Conservation (phyloP, 169 alveolate genomes). For the Plasmodium billcollinsi region DNA sequence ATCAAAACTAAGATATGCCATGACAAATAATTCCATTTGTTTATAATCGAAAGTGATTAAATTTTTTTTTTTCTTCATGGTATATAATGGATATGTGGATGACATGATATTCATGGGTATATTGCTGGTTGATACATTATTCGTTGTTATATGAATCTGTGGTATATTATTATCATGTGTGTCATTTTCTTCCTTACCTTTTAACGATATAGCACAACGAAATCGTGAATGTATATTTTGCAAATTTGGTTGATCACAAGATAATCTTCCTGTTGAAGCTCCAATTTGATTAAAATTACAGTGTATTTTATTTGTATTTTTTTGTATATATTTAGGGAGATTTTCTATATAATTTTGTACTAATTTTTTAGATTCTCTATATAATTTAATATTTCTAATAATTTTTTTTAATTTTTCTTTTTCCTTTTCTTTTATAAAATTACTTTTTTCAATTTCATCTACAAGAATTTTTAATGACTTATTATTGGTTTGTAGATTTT, state of each 20-base stretch:
- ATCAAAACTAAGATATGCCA: slow-evolving; percentile 82
- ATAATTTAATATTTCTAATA: slow-evolving; percentile 63
- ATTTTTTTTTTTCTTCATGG: slow-evolving; percentile 19
- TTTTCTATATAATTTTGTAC: slow-evolving; percentile 75
- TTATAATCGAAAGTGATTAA: slow-evolving; percentile 79
- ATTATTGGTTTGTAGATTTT: slow-evolving; percentile 47
- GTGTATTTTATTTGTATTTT: slow-evolving; percentile 71
- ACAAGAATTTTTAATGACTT: slow-evolving; percentile 55
- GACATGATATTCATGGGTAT: too few relatives aligned
- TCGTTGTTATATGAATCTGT: too few relatives aligned
- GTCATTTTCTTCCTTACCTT: not conserved
- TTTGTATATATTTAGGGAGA: slow-evolving; percentile 72
- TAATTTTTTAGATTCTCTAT: slow-evolving; percentile 72
- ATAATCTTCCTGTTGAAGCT: slow-evolving; percentile 84
- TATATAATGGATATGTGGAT: not conserved
- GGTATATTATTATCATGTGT: not conserved
- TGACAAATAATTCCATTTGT: slow-evolving; percentile 83
- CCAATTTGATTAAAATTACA: slow-evolving; percentile 81
- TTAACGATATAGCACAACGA: slow-evolving; percentile 61
- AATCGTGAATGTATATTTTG: slow-evolving; percentile 81
- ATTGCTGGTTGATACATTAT: not conserved
- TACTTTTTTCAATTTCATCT: slow-evolving; percentile 63
- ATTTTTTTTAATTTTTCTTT: slow-evolving; percentile 72
- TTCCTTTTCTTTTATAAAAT: slow-evolving; percentile 20
- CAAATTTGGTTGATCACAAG: slow-evolving; percentile 80